These are phyloP conservation scores for Torulaspora pretoriensis DNA, from an alignment of 1,139 yeast genomes.

Conservation along the genomic window DNA sequence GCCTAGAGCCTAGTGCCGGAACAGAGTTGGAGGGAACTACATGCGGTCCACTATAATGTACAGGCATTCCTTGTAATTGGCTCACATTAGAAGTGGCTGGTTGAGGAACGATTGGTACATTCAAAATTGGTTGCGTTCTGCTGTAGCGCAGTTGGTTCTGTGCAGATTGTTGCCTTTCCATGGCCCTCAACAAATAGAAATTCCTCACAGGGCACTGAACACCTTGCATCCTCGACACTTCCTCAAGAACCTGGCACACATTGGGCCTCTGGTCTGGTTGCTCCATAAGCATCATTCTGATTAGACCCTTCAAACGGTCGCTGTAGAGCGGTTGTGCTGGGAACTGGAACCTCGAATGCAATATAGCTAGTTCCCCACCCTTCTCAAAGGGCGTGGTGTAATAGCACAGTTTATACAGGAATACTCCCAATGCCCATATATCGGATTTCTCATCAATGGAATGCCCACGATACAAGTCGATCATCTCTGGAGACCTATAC, in stretches of 20 bases:
- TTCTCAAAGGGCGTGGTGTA: slow-evolving; percentile 80
- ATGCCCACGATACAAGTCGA: slow-evolving; percentile 60
- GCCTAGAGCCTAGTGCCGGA: slow-evolving; percentile 7
- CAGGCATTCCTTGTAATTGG: slow-evolving; percentile 5
- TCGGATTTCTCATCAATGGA: slow-evolving; percentile 76
- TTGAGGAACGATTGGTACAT: background rate
- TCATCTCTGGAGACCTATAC: slow-evolving; percentile 79
- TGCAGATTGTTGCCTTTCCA: slow-evolving; percentile 11
- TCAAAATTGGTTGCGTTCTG: slow-evolving; percentile 10
- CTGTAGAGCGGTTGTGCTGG: slow-evolving; percentile 47
- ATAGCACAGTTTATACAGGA: slow-evolving; percentile 69
- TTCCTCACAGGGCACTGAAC: slow-evolving; percentile 46
- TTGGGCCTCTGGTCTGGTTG: slow-evolving; percentile 72
- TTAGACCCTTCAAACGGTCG: slow-evolving; percentile 52
- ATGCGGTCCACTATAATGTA: slow-evolving; percentile 6
- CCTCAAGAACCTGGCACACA: slow-evolving; percentile 63
- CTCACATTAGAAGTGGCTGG: slow-evolving; percentile 3
- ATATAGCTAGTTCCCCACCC: slow-evolving; percentile 65
- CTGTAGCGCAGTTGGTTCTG: slow-evolving; percentile 7
- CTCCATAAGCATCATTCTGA: slow-evolving; percentile 58
- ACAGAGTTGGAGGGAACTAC: slow-evolving; percentile 7
- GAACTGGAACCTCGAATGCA: slow-evolving; percentile 62
- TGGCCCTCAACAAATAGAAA: slow-evolving; percentile 30
- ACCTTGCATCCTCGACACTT: slow-evolving; percentile 58
- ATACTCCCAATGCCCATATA: slow-evolving; percentile 82